Base-by-base conservation (phyloP, 768 basidiomycete genomes). In the Boletellus sp. region DNA sequence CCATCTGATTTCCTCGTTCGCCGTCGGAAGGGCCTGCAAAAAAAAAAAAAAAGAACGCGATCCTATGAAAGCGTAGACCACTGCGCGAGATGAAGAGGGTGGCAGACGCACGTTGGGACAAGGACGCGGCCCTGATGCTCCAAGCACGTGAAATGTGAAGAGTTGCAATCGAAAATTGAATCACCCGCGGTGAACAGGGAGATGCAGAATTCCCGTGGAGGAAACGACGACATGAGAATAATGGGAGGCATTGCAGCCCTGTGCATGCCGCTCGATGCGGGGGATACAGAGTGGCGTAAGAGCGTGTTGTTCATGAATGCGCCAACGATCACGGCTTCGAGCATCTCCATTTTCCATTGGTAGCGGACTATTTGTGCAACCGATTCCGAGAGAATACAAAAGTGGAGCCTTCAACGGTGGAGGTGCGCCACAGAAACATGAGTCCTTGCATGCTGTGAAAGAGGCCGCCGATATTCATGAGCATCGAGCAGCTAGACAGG, bases 131-230 rank as follows among this genome's bases (percentile, higher is more conserved):
- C 63, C 82, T 77, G 47, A 94, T 88, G 28, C 85, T 86, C 79
- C 89, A 49, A 34, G 47, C 47, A 32, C 45, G 12, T 38, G 47
- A n/a, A 32, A n/a, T 11, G 35, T 59, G 39, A 58, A 43, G 13
- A 33, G 47, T 10, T 38, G 51, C 9, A 47, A 45, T 32, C 32
- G 42, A 15, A 32, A 47, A 22, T 9, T 22, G 13, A 42, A 44
- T 53, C 32, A 73, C 84, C 70, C 56, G 87, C 87, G 20, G 87
- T 83, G 59, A 90, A 90, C 17, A 93, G 72, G 0, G 83, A 72
- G 51, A 90, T 92, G n/a, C 84, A 81, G 60, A 91, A 94, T 0
- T 87, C 85, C 87, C 89, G 92, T 3, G 91, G 89, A 40, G 89
- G 90, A 64, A 94, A 80, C 4, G 91, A 84, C 4, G 87, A 90